phyloP scores from a whole-genome alignment of 2,329 filamentous ascomycete species.

The Fusarium sp. region DNA sequence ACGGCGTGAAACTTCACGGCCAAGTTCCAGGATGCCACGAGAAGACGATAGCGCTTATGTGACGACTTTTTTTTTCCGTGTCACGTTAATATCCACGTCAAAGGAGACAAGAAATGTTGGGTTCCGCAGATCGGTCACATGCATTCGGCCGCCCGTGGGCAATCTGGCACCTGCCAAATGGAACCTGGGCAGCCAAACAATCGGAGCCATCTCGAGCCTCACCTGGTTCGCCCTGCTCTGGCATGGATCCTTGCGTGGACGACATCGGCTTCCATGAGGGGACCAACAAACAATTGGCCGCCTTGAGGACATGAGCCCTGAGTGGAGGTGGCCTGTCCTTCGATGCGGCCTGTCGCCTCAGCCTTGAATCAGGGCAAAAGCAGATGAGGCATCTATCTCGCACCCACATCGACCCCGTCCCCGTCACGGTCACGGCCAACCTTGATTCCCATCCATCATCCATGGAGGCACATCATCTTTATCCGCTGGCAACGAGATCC shows the following conservation, averaged over 20 bases:
- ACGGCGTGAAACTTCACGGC: not conserved
- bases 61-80: constrained; percentile 13
- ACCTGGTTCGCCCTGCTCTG: constrained; percentile 25
- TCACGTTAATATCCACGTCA: constrained; percentile 32
- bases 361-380: constrained; percentile 11
- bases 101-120: constrained; percentile 2
- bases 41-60: not conserved
- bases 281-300: constrained; percentile 2
- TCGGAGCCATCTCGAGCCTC: constrained; percentile 18
- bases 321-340: not conserved
- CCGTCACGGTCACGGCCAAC: constrained; percentile 1
- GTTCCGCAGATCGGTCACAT: constrained; percentile 43
- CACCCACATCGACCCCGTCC: constrained; percentile 11
- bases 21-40: not conserved
- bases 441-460: not conserved
- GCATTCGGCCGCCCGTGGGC: constrained; percentile 35
- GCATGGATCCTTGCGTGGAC: not conserved
- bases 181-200: constrained; percentile 3
- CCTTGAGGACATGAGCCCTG: constrained; percentile 23
- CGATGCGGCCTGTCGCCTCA: constrained; percentile 26
- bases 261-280: not conserved
- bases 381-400: not conserved
- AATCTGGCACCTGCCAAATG: constrained; percentile 35
- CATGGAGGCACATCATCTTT: constrained; percentile 13
- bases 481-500: constrained; percentile 30